Evolutionary conservation across 164 flowering plant genomes (phyloP).

Genomic region (Kingdonia uniflora): DNA sequence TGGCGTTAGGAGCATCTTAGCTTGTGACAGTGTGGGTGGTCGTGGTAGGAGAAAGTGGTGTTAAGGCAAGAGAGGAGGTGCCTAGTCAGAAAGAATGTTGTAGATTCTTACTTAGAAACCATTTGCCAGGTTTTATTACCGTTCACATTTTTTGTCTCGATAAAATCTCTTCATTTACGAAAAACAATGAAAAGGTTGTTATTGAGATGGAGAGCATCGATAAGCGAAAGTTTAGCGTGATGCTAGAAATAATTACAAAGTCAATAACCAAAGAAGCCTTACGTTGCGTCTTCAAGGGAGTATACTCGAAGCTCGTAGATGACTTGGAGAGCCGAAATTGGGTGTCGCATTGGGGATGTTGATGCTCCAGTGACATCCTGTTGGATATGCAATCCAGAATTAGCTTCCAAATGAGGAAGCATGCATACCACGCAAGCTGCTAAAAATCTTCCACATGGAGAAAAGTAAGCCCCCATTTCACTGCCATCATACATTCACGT

Average conservation of each 20-base stretch:
- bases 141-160: background rate
- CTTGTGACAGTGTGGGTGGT: too few species aligned
- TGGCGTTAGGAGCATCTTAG: too few species aligned
- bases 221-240: background rate
- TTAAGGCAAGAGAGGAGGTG: too few species aligned
- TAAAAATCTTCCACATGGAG: slow-evolving; percentile 96
- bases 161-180: too few species aligned
- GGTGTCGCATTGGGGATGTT: slow-evolving; percentile 95
- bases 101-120: too few species aligned
- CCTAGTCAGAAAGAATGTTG: too few species aligned
- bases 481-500: slow-evolving; percentile 33
- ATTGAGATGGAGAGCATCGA: too few species aligned
- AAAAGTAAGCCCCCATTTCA: slow-evolving; percentile 99
- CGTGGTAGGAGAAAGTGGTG: too few species aligned
- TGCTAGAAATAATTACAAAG: too few species aligned
- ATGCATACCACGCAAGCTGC: slow-evolving; percentile 98
- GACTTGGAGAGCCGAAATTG: slow-evolving; percentile 81
- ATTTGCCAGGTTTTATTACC: too few species aligned
- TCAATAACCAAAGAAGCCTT: slow-evolving; percentile 14
- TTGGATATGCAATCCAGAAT: slow-evolving; percentile 51
- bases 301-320: slow-evolving; percentile 95
- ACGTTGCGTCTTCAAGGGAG: slow-evolving; percentile 96
- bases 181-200: too few species aligned
- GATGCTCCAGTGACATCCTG: slow-evolving; percentile 52
- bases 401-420: slow-evolving; percentile 70